Base-by-base conservation (phyloP, 2,329 filamentous ascomycete species). In the Verruconis gallopava region DNA sequence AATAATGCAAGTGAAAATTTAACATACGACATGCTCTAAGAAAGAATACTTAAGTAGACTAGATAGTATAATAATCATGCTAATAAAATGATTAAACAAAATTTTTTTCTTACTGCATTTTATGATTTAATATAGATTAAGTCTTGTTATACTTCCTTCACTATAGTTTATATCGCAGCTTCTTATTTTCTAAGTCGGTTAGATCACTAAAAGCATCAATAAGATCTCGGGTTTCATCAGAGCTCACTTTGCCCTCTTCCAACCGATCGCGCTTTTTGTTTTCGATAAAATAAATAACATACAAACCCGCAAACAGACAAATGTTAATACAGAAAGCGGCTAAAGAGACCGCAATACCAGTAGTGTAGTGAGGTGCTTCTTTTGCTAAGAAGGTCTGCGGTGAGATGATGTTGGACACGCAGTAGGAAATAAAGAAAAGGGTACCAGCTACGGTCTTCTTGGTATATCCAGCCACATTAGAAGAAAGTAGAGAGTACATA, bases 391-490 rank as follows among this genome's bases (percentile, higher is more conserved):
- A 30, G n/a, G 25, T 30, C 25, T 30, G 25, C 25, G 25, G 25
- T 9, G 25, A 30, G 25, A 30, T n/a, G 25, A 30, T 30, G 25
- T 30, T 30, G 25, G 25, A 58, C 0, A 56, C 36, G 25, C 55
- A 62, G 38, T 60, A 73, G 0, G 65, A 66, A 3, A 70, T 56
- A 32, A 71, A 63, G 1, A 69, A 55, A 12, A 68, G 54, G 1
- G 69, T 54, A 14, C 69, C 69, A 1, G 58, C 53, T 6, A 39
- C 37, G 15, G 20, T 12, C 18, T 30, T 60, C 34, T 63, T 63
- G 0, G 60, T 63, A 21, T 63, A 57, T 0, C 60, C 48, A 0
- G 60, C 57, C 1, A 55, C 58, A 43, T 61, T 61, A 28, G 54
- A 52, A 4, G 48, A 48, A 15, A 46, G 44, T 1, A 57, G 25